Evolutionary conservation across 257 asterid genomes (phyloP).

Genomic region (Mitragyna speciosa): DNA sequence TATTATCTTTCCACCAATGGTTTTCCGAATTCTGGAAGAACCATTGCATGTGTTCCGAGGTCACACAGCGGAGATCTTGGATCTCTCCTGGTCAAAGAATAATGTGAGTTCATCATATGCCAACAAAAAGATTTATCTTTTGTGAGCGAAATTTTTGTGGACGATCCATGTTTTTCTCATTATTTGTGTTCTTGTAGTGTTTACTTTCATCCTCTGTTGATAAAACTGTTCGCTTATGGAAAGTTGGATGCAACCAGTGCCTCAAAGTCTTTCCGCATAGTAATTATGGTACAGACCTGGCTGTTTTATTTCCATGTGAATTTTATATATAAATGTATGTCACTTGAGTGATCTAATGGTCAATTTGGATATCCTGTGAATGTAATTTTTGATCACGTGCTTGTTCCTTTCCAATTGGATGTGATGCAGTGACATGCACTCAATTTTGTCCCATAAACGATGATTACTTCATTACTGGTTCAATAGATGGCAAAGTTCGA

Average conservation of each 20-base stretch:
- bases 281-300: conserved; percentile 64
- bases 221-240: conserved; percentile 93
- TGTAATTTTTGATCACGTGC: background rate
- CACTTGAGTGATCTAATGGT: background rate
- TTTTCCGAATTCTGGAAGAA: conserved; percentile 70
- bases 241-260: conserved; percentile 70
- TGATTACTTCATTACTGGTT: conserved; percentile 85
- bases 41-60: conserved; percentile 76
- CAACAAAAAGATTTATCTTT: background rate
- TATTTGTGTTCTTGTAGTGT: conserved; percentile 47
- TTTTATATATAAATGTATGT: background rate
- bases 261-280: conserved; percentile 70
- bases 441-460: conserved; percentile 75
- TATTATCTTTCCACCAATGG: conserved; percentile 67
- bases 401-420: conserved; percentile 16
- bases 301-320: background rate
- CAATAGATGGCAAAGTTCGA: conserved; percentile 93
- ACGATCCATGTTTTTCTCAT: conserved; percentile 1
- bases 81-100: conserved; percentile 79
- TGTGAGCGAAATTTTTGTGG: background rate
- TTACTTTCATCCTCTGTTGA: conserved; percentile 85
- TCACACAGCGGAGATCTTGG: conserved; percentile 69
- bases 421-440: conserved; percentile 75
- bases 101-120: conserved; percentile 53
- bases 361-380: background rate